Evolutionary conservation across 1,284 basidiomycete species (phyloP), one percentile per base, ranked within the genome.

Genomic region (Ustilago tritici): DNA sequence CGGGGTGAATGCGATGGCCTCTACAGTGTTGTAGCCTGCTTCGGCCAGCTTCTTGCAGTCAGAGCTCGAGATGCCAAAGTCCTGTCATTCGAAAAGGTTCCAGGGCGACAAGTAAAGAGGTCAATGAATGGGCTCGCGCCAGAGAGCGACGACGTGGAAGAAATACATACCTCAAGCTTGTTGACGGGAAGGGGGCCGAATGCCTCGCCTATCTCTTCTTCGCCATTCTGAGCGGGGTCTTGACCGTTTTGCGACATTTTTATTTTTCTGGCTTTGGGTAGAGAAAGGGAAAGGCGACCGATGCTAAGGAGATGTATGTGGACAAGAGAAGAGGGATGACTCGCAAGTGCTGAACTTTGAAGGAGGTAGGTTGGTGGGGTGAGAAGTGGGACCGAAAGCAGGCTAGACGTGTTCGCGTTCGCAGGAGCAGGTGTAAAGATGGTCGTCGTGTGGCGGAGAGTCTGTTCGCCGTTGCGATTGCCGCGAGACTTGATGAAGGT

Each of bases 21-120:
- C 96, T 72, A 99, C 91, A 1, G 97, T 99, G 87, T 98, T 91
- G 71, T 93, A 91, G 8, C 97, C 97, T 17, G 93, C 93, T 67
- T 97, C 95, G n/a, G 91, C 88, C 36, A 99, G 92, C 87, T 98
- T 98, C 90, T 97, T 95, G 88, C 95, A 93, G 86, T 99, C 96
- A 81, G 95, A 93, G 31, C 92, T 87, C 41, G 92, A 91, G 78
- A 99, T 95, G 10, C 97, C 96, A 41, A 92, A 92, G 88, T 98
- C 95, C 88, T 90, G 47, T 10, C 8, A 15, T 36, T 34, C 46
- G 38, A 28, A 17, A 2, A 55, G 19, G 53, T n/a, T 17, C 4
- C 34, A 32, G 38, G 14, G 34, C 17, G 19, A 12, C 23, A 10
- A 28, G 34, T n/a, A 10, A 12, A 17, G 23, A 3, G n/a, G n/a